phyloP scores from a whole-genome alignment of 1,139 yeast genomes.

The Sugiyamaella pinicola region DNA sequence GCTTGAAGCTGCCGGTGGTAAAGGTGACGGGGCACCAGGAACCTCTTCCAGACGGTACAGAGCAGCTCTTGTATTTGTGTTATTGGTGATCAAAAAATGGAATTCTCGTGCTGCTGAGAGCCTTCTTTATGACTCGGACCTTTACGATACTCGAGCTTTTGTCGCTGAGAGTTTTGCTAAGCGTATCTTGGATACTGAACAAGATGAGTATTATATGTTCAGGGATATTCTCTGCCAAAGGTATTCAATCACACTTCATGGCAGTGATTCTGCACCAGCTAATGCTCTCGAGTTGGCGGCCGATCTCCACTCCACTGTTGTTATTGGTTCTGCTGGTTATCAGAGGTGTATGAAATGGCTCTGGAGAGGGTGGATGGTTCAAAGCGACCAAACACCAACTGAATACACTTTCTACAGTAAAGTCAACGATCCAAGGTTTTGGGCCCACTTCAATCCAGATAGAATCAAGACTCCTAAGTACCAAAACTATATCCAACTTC shows the following conservation, averaged over 20 bases:
- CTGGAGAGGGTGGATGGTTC: constrained; percentile 93
- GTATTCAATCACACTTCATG: constrained; percentile 65
- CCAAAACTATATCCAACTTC: constrained; percentile 72
- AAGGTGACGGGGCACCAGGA: constrained; percentile 59
- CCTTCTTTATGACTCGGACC: constrained; percentile 68
- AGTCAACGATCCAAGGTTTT: constrained; percentile 56
- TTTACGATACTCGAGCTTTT: constrained; percentile 60
- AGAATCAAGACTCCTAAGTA: constrained; percentile 82
- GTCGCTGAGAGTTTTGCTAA: constrained; percentile 78
- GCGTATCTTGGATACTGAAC: constrained; percentile 63
- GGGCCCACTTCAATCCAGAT: constrained; percentile 77
- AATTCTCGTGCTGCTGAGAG: constrained; percentile 60
- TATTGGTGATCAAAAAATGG: constrained; percentile 80
- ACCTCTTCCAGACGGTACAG: constrained; percentile 64
- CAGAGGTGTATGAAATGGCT: constrained; percentile 87
- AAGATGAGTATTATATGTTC: constrained; percentile 62
- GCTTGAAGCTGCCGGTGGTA: constrained; percentile 80
- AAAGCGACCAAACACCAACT: constrained; percentile 68
- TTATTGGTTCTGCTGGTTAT: constrained; percentile 77
- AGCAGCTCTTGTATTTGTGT: constrained; percentile 66
- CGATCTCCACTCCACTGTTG: constrained; percentile 77
- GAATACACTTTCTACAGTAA: constrained; percentile 63
- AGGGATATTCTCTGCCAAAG: constrained; percentile 78
- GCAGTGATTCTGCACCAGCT: constrained; percentile 60
- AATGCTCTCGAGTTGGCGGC: constrained; percentile 84